Conservation (phyloP, 306 rosid genomes). For the Betula pendula region DNA sequence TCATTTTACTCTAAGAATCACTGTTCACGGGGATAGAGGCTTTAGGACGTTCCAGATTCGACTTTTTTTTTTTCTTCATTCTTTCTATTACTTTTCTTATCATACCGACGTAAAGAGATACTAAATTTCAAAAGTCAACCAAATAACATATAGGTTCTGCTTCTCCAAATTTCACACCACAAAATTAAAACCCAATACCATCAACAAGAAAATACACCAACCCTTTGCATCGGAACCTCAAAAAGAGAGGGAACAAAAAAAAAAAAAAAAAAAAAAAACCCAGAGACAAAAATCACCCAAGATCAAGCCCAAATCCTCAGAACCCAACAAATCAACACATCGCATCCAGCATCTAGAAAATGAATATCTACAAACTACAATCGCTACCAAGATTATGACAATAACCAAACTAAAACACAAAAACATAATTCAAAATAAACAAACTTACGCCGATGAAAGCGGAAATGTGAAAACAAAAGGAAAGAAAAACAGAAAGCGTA, state of each 20-base stretch:
- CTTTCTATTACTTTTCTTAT: slow-evolving; percentile 1
- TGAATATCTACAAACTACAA: slow-evolving; percentile 13
- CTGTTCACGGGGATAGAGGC: too few species aligned
- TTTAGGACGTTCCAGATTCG: too few species aligned
- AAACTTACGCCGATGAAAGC: not conserved
- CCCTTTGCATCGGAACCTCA: slow-evolving; percentile 10
- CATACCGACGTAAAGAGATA: not conserved
- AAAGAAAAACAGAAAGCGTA: slow-evolving; percentile 8
- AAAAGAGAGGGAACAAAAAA: too few species aligned
- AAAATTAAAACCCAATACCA: slow-evolving; percentile 20
- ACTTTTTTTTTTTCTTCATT: too few species aligned
- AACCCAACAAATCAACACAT: slow-evolving; percentile 1
- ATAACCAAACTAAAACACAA: not conserved
- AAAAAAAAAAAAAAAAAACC: too few species aligned
- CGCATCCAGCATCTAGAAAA: not conserved
- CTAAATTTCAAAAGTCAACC: slow-evolving; percentile 18
- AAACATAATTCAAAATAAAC: not conserved
- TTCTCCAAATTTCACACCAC: slow-evolving; percentile 21
- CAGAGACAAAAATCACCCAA: slow-evolving; percentile 5
- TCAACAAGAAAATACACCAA: slow-evolving; percentile 17
- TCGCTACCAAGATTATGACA: not conserved
- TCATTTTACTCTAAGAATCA: too few species aligned
- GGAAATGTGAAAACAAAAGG: slow-evolving; percentile 7
- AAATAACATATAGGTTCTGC: not conserved
- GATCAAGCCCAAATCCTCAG: not conserved